A percentile compares a stretch with the other conserved stretches of the same genome.
These are phyloP conservation scores for Pleoardoris graminearum DNA, from an alignment of 2,329 filamentous ascomycete genomes.

Conservation along the genomic window DNA sequence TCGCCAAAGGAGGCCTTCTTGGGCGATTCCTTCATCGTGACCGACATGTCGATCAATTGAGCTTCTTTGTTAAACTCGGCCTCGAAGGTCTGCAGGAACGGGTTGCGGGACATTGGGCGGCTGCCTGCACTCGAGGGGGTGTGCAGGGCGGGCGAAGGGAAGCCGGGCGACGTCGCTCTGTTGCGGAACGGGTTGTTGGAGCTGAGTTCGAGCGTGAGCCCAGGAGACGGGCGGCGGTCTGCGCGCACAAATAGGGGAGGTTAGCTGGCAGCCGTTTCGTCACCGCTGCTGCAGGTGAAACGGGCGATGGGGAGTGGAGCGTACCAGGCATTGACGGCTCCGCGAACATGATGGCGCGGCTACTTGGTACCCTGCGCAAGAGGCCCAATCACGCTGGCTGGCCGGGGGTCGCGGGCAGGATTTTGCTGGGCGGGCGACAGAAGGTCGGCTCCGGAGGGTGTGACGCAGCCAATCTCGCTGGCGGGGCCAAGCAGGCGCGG, in stretches of 20 bases:
- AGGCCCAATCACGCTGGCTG: constrained; percentile 39
- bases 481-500: constrained; percentile 7
- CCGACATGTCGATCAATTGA: constrained; percentile 45
- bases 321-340: constrained; percentile 49
- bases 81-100: constrained; percentile 68
- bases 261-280: constrained; percentile 34
- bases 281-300: constrained; percentile 40
- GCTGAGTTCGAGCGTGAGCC: constrained; percentile 65
- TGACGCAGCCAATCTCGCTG: constrained; percentile 28
- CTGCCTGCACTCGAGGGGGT: constrained; percentile 60
- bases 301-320: constrained; percentile 38
- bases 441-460: constrained; percentile 8
- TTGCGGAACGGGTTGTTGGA: constrained; percentile 83
- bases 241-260: constrained; percentile 31
- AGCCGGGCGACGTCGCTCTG: constrained; percentile 63
- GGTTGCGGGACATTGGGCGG: constrained; percentile 72
- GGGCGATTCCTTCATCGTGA: constrained; percentile 48
- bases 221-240: constrained; percentile 56
- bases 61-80: constrained; percentile 46
- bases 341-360: constrained; percentile 47
- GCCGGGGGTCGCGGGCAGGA: constrained; percentile 26
- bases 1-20: constrained; percentile 49
- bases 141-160: constrained; percentile 41
- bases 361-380: constrained; percentile 35
- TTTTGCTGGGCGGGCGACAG: constrained; percentile 21